Evolutionary conservation across 2,329 filamentous ascomycete species (phyloP).

Genomic region (Trichoderma semiorbis): DNA sequence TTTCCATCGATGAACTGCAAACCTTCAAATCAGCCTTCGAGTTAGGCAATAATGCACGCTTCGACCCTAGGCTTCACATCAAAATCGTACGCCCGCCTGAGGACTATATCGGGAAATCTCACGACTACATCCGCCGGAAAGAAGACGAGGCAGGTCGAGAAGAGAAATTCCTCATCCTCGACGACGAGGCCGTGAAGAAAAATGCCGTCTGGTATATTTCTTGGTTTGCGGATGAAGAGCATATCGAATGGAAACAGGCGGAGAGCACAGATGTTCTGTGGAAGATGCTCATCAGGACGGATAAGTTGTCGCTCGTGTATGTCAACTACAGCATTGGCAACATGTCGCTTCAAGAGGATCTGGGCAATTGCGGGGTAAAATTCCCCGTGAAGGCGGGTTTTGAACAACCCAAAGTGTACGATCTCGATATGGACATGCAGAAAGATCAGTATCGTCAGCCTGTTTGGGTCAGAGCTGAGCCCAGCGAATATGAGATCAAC

Average conservation of each 20-base stretch:
- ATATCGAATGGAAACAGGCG: background rate
- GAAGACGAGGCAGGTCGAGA: conserved; percentile 23
- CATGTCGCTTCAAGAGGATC: conserved; percentile 22
- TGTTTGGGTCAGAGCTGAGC: conserved; percentile 20
- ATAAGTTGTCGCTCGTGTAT: conserved; percentile 20
- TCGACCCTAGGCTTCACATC: conserved; percentile 24
- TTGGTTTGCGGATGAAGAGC: conserved; percentile 19
- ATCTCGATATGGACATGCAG: conserved; percentile 19
- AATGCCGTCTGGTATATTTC: conserved; percentile 25
- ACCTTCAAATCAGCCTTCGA: conserved; percentile 24
- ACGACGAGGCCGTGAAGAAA: conserved; percentile 15
- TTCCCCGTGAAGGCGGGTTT: conserved; percentile 18
- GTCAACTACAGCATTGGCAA: conserved; percentile 27
- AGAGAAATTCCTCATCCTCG: conserved; percentile 23
- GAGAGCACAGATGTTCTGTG: conserved; percentile 23
- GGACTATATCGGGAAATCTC: conserved; percentile 21
- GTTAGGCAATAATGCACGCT: conserved; percentile 21
- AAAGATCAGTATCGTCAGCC: background rate
- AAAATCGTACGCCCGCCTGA: conserved; percentile 23
- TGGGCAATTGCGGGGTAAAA: conserved; percentile 22
- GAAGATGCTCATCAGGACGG: conserved; percentile 24
- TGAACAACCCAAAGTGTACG: conserved; percentile 17
- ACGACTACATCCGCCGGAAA: conserved; percentile 23
- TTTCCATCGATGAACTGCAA: background rate
- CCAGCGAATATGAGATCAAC: conserved; percentile 22